A percentile compares a stretch with the other conserved stretches of the same genome.
These are phyloP conservation scores for Beauveria brongniartii DNA, from an alignment of 2,329 filamentous ascomycete species.

Conservation along the genomic window DNA sequence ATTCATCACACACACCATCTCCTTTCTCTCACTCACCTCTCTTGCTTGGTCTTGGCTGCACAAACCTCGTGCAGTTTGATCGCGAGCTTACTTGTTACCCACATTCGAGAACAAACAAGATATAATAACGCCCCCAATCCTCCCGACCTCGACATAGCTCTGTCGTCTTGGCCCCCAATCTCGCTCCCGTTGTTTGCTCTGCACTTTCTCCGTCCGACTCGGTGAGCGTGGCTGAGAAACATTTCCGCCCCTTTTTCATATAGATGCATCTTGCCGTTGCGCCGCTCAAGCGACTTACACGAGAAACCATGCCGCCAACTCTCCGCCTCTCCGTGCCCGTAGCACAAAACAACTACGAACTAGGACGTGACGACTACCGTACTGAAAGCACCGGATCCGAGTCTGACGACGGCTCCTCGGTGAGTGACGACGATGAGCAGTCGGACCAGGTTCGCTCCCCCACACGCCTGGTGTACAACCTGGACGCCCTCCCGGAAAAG, in stretches of 20 bases:
- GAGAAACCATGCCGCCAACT: slow-evolving; percentile 7
- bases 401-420: slow-evolving; percentile 23
- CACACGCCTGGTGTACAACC: slow-evolving; percentile 31
- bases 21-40: not conserved
- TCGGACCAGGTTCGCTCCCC: slow-evolving; percentile 28
- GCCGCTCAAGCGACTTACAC: not conserved
- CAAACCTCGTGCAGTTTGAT: not conserved
- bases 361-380: not conserved
- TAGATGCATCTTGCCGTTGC: not conserved
- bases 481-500: slow-evolving; percentile 30
- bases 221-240: not conserved
- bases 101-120: not conserved
- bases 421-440: slow-evolving; percentile 22
- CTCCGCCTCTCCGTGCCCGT: not conserved
- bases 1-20: not conserved
- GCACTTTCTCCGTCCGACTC: not conserved
- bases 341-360: not conserved
- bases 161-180: not conserved
- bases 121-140: not conserved
- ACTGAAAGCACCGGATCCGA: slow-evolving; percentile 19
- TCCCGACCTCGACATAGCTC: not conserved
- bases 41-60: not conserved
- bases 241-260: not conserved
- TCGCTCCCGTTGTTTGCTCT: slow-evolving; percentile 1
- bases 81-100: not conserved